Conservation (phyloP, 441 rosid species). For the Daphne laureola region DNA sequence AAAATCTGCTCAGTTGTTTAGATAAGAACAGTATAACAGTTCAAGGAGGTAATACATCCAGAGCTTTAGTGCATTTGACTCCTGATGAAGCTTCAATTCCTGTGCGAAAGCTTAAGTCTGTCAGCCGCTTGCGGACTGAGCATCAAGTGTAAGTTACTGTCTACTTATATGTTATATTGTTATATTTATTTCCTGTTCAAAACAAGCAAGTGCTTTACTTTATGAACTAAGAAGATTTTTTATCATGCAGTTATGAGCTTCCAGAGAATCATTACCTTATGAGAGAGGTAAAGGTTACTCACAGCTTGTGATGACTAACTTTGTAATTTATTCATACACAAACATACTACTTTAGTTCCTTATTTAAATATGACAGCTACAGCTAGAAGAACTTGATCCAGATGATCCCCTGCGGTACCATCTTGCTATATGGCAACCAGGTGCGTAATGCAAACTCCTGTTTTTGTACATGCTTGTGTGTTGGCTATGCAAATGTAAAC, state of each 20-base stretch:
- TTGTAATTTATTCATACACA: not conserved
- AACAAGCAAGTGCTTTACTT: not conserved
- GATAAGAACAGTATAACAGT: conserved; percentile 15
- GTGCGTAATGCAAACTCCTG: conserved; percentile 13
- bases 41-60: conserved; percentile 28
- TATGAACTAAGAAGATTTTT: not conserved
- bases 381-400: conserved; percentile 26
- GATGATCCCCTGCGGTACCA: conserved; percentile 32
- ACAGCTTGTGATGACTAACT: not conserved
- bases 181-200: not conserved
- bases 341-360: conserved; percentile 2
- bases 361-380: conserved; percentile 1
- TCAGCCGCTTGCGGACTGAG: conserved; percentile 33
- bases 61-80: conserved; percentile 33
- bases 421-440: conserved; percentile 38
- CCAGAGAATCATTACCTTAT: conserved; percentile 29
- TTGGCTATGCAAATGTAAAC: too few species aligned
- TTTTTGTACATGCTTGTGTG: not conserved
- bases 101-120: conserved; percentile 25
- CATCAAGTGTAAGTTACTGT: conserved; percentile 44
- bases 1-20: conserved; percentile 23
- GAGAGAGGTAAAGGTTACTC: conserved; percentile 18
- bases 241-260: conserved; percentile 28
- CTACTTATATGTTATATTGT: conserved; percentile 1
- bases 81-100: conserved; percentile 38